Evolutionary conservation across 192 early-diverging fungal genomes (phyloP).

Genomic region (Gaertneriomyces sp.): DNA sequence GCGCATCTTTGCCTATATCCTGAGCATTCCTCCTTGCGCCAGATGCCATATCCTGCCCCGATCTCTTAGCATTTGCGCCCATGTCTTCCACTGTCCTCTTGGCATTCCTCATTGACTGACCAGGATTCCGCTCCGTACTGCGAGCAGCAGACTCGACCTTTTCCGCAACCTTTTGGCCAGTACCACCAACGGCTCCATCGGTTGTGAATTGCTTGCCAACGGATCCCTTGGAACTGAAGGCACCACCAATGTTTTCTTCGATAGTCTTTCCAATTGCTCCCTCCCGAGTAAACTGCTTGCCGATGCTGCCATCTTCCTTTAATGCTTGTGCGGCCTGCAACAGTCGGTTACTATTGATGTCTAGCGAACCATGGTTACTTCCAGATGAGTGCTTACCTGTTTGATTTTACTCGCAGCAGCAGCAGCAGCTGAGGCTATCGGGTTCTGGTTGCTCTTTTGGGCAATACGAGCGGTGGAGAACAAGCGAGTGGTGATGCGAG

Average conservation of each 20-base stretch:
- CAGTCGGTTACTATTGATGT: too few relatives aligned
- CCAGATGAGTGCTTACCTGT: too few relatives aligned
- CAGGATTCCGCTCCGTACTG: slow-evolving; percentile 17
- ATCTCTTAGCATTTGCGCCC: not conserved
- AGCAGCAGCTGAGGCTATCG: slow-evolving; percentile 16
- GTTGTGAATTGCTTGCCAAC: slow-evolving; percentile 27
- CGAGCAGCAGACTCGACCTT: slow-evolving; percentile 11
- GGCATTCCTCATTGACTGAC: not conserved
- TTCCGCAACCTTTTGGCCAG: slow-evolving; percentile 17
- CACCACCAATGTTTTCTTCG: slow-evolving; percentile 21
- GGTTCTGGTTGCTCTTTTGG: not conserved
- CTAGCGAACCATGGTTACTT: too few relatives aligned
- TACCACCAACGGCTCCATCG: slow-evolving; percentile 19
- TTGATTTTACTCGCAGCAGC: slow-evolving; percentile 10
- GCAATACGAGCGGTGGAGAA: slow-evolving; percentile 18
- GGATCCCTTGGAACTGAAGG: slow-evolving; percentile 19
- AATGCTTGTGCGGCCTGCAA: slow-evolving; percentile 24
- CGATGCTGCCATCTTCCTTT: slow-evolving; percentile 25
- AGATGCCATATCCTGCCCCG: not conserved
- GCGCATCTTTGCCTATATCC: not conserved
- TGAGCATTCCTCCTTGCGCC: slow-evolving; percentile 1
- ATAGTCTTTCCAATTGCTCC: slow-evolving; percentile 17
- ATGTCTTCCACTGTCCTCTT: too few relatives aligned
- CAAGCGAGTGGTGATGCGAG: slow-evolving; percentile 12
- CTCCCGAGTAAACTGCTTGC: slow-evolving; percentile 18